These are phyloP conservation scores for Cyclostephanos invisitatus DNA, from an alignment of 108 stramenopile species.

Conservation along the genomic window DNA sequence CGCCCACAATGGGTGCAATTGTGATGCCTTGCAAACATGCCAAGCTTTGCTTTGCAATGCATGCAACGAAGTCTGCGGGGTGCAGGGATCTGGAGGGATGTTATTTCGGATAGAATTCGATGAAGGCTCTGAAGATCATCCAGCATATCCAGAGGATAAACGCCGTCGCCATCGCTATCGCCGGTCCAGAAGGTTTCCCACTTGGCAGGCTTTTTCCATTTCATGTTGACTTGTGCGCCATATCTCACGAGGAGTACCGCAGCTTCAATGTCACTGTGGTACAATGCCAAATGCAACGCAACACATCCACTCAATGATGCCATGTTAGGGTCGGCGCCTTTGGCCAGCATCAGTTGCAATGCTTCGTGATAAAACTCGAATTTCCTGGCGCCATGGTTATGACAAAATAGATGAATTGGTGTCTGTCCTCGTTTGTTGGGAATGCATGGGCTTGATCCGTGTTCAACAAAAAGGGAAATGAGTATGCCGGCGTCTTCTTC, in stretches of 20 bases:
- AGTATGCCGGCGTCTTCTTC: constrained; percentile 69
- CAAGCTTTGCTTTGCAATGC: constrained; percentile 71
- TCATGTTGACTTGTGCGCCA: constrained; percentile 74
- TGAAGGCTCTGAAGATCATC: constrained; percentile 59
- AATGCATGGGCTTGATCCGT: constrained; percentile 72
- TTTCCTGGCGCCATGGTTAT: constrained; percentile 66
- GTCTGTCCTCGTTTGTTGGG: constrained; percentile 77
- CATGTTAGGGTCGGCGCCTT: constrained; percentile 76
- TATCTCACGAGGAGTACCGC: constrained; percentile 67
- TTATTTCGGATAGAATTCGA: constrained; percentile 69
- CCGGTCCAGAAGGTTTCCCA: constrained; percentile 83
- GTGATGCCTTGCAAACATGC: constrained; percentile 52
- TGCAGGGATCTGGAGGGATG: constrained; percentile 53
- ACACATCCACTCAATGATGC: constrained; percentile 81
- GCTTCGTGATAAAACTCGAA: constrained; percentile 68
- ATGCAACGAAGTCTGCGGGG: constrained; percentile 74
- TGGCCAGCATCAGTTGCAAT: constrained; percentile 63
- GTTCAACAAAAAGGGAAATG: constrained; percentile 66
- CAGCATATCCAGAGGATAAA: constrained; percentile 81
- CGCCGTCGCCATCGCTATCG: constrained; percentile 67
- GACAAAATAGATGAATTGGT: constrained; percentile 79
- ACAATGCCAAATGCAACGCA: constrained; percentile 78
- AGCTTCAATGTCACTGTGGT: constrained; percentile 72
- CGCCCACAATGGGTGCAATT: constrained; percentile 82
- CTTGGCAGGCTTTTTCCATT: constrained; percentile 78